Evolutionary conservation across 768 basidiomycete genomes (phyloP), one percentile per base, ranked within the genome.

Genomic region (Leccinellum rugosiceps): DNA sequence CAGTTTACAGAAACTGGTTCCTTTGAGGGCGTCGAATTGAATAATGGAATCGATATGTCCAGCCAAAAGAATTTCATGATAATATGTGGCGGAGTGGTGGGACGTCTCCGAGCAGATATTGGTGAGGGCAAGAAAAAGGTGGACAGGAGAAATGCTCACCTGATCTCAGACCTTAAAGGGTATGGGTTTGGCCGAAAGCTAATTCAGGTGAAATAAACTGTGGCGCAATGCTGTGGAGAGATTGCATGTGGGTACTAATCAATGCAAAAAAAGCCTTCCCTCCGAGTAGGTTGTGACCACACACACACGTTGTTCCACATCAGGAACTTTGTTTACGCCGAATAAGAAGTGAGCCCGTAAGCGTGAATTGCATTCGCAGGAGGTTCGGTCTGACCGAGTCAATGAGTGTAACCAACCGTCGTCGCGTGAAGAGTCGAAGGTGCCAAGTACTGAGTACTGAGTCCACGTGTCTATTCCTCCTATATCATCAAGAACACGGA

Each of bases 1-100:
- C 68, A 69, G 49, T 69, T 69, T 3, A 68, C 68, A 1, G 68
- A 69, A 1, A 69, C 57, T 17, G 67, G 67, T 3, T 58, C 55
- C 46, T 35, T 45, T 2, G 58, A 48, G 17, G 64, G 62, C 4
- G 45, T 7, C 2, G 35, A 9, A 28, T n/a, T 53, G 45, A 66
- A 52, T 45, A 64, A 64, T 4, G 67, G 66, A 11, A 64, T 43
- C 0, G 60, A 58, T 1, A 68, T 2, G 3, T 68, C 62, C 2
- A 64, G 41, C 67, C 64, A 68, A 6, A 48, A 10, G 3, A 61
- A 45, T 25, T 45, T 63, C 60, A 61, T 61, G 59, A 6, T 32
- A 17, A 45, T n/a, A n/a, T 34, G 31, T 14, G 26, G 19, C 15
- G 48, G 21, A 21, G 28, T 2, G 25, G 25, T 4, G 25, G 25